Percentiles rank a stretch among this genome's conserved stretches.
Evolutionary conservation across 495 filamentous ascomycete genomes (phyloP).

Genomic region (Penicillium longicatenatum): DNA sequence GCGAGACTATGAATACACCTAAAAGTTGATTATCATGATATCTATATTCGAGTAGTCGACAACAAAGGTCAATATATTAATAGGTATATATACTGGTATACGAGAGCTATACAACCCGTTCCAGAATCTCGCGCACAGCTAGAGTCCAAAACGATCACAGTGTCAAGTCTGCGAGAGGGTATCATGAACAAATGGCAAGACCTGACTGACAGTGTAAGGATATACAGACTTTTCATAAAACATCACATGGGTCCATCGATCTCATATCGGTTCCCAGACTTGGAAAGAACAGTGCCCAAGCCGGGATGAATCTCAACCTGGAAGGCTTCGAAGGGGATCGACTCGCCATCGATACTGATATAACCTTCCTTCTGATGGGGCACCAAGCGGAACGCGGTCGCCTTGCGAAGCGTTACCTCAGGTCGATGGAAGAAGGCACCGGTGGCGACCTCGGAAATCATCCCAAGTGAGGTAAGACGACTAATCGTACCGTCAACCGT

Average conservation of each 20-base stretch:
- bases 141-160: constrained; percentile 7
- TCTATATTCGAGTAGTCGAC: background rate
- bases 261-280: constrained; percentile 70
- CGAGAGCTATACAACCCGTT: constrained; percentile 12
- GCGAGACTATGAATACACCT: constrained; percentile 21
- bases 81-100: constrained; percentile 17
- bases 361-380: constrained; percentile 73
- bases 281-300: constrained; percentile 80
- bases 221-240: background rate
- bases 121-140: constrained; percentile 2
- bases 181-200: constrained; percentile 29
- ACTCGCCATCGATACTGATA: constrained; percentile 93
- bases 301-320: constrained; percentile 88
- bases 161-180: constrained; percentile 33
- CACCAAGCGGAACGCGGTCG: constrained; percentile 78
- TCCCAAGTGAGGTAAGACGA: constrained; percentile 60
- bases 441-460: constrained; percentile 69
- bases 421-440: constrained; percentile 77
- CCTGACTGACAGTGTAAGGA: background rate
- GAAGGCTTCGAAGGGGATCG: constrained; percentile 80
- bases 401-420: constrained; percentile 78
- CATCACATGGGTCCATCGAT: constrained; percentile 55
- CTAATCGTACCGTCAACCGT: constrained; percentile 75
- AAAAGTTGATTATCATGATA: constrained; percentile 12
- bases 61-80: constrained; percentile 8